Conservation (phyloP, 495 filamentous ascomycete genomes). For the Annulohypoxylon stygium region DNA sequence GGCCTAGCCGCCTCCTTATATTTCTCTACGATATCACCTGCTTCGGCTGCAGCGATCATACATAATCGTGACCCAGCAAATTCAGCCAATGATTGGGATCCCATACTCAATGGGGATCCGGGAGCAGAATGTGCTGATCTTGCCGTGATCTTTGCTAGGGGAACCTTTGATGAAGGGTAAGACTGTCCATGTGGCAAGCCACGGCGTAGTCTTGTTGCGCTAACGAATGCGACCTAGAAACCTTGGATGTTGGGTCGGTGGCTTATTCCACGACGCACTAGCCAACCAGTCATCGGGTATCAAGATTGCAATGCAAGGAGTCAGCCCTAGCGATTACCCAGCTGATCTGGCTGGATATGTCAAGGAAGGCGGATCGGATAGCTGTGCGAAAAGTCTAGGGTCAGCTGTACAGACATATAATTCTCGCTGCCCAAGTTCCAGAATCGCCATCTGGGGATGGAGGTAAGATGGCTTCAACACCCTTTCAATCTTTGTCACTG, state of each 20-base stretch:
- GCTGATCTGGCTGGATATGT: conserved; percentile 43
- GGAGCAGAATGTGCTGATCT: conserved; percentile 40
- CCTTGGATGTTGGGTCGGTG: conserved; percentile 42
- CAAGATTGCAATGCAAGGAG: conserved; percentile 42
- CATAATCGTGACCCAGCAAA: conserved; percentile 28
- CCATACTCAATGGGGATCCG: conserved; percentile 23
- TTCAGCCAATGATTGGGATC: conserved; percentile 43
- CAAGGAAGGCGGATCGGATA: conserved; percentile 39
- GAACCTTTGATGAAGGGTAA: conserved; percentile 48
- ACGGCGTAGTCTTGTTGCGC: background rate
- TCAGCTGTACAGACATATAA: conserved; percentile 33
- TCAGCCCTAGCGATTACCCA: conserved; percentile 35
- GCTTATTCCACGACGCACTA: conserved; percentile 38
- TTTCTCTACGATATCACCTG: conserved; percentile 3
- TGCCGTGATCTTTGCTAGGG: conserved; percentile 49
- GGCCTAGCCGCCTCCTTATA: conserved; percentile 16
- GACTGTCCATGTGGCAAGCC: background rate
- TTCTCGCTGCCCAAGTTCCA: conserved; percentile 32
- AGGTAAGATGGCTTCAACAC: conserved; percentile 31
- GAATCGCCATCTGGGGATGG: conserved; percentile 46
- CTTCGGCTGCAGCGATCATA: conserved; percentile 9
- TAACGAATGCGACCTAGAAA: conserved; percentile 34
- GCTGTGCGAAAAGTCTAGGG: conserved; percentile 39
- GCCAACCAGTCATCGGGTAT: conserved; percentile 17
- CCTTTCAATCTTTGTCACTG: background rate